Conservation (phyloP, 164 flowering plant genomes). For the Echeveria elegans region DNA sequence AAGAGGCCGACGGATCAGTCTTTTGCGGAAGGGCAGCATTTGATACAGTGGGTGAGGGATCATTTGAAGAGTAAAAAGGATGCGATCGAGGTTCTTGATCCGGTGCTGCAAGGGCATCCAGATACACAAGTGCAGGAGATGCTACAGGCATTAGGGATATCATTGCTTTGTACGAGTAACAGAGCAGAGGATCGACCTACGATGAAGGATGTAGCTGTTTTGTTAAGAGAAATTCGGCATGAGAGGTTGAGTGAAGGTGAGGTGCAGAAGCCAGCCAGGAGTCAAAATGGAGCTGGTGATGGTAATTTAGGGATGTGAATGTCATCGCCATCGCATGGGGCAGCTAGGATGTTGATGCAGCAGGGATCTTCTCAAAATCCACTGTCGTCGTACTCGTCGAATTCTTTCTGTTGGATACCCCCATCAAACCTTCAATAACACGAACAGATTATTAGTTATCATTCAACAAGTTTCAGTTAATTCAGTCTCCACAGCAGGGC, state of each 20-base stretch:
- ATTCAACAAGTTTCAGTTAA: background rate
- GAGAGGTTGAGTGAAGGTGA: constrained; percentile 18
- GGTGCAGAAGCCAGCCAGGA: background rate
- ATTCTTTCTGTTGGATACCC: constrained; percentile 1
- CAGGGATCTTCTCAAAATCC: constrained; percentile 39
- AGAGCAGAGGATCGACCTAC: constrained; percentile 67
- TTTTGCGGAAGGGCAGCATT: constrained; percentile 59
- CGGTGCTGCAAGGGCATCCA: constrained; percentile 47
- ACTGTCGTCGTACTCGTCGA: background rate
- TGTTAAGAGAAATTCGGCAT: constrained; percentile 55
- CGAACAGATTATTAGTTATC: background rate
- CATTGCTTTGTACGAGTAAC: constrained; percentile 65
- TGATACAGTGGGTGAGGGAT: constrained; percentile 64
- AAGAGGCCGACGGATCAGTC: constrained; percentile 65
- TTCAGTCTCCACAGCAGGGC: background rate
- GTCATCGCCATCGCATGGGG: constrained; percentile 36
- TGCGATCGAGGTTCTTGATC: constrained; percentile 54
- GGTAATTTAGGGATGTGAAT: constrained; percentile 17
- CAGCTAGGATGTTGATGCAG: constrained; percentile 33
- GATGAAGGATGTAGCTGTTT: constrained; percentile 80
- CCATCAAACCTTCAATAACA: constrained; percentile 2
- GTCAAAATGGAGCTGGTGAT: constrained; percentile 21
- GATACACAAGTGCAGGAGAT: constrained; percentile 72
- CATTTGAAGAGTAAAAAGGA: constrained; percentile 55
- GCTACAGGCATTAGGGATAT: constrained; percentile 70